Conservation (phyloP, 1,284 basidiomycete species). For the Ustilago nuda region DNA sequence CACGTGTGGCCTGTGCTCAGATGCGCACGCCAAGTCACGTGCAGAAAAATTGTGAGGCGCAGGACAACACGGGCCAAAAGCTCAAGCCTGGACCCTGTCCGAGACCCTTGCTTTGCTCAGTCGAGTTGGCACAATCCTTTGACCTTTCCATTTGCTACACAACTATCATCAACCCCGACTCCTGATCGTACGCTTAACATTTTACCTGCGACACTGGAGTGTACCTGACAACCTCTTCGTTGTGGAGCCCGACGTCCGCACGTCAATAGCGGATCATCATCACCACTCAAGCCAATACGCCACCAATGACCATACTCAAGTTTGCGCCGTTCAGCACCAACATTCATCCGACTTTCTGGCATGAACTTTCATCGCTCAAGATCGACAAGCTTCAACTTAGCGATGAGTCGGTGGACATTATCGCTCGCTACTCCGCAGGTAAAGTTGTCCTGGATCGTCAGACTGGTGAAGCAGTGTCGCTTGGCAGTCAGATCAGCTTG, state of each 20-base stretch:
- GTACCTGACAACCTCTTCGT: no score
- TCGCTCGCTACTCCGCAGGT: slow-evolving; percentile 79
- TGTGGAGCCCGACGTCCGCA: no score
- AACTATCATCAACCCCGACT: neutral
- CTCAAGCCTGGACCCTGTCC: slow-evolving; percentile 21
- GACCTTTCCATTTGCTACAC: neutral
- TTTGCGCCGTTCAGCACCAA: slow-evolving; percentile 88
- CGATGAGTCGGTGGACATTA: slow-evolving; percentile 78
- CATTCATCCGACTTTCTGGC: slow-evolving; percentile 93
- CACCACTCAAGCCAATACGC: neutral
- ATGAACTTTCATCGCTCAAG: slow-evolving; percentile 87
- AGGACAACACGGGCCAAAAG: slow-evolving; percentile 21
- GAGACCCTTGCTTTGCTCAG: slow-evolving; percentile 20
- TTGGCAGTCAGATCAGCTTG: slow-evolving; percentile 62
- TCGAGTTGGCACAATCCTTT: neutral
- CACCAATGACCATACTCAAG: slow-evolving; percentile 73
- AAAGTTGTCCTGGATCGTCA: slow-evolving; percentile 80
- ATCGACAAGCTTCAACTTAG: slow-evolving; percentile 88
- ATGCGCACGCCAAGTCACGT: no score
- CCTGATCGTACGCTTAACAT: no score
- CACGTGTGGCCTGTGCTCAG: no score
- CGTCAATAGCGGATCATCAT: neutral
- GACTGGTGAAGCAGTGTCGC: slow-evolving; percentile 72
- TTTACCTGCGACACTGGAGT: no score
- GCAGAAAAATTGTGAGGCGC: neutral